phyloP scores from a whole-genome alignment of 2,329 filamentous ascomycete species.

The Macrophomina phaseolina region DNA sequence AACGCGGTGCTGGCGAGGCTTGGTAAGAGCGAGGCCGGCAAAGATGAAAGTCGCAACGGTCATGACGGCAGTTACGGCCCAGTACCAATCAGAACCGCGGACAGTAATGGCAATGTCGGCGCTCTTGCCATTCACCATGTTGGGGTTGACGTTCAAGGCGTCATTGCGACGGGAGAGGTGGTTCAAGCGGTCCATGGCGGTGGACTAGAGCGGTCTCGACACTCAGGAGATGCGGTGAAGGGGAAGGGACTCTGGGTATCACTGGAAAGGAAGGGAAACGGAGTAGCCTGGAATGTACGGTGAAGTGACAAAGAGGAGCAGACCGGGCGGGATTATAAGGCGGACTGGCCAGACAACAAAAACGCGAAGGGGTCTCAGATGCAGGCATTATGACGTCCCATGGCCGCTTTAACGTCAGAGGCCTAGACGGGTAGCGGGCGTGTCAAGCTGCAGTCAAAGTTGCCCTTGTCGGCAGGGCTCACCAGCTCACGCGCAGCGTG shows the following conservation, averaged over 20 bases:
- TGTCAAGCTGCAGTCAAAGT: background rate
- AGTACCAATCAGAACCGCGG: constrained; percentile 68
- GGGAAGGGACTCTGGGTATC: background rate
- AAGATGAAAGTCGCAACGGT: constrained; percentile 59
- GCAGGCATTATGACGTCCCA: background rate
- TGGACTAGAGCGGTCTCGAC: background rate
- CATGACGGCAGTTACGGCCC: constrained; percentile 66
- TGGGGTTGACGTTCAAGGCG: constrained; percentile 53
- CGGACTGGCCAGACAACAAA: background rate
- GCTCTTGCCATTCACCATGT: constrained; percentile 51
- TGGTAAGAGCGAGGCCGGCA: constrained; percentile 58
- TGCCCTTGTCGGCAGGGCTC: background rate
- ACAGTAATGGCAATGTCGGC: constrained; percentile 64
- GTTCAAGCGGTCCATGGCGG: background rate
- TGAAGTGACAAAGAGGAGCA: background rate
- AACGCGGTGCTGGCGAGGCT: constrained; percentile 61
- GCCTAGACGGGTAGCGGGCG: background rate
- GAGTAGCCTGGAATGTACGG: background rate
- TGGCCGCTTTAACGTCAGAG: constrained; percentile 15
- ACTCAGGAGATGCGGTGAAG: background rate
- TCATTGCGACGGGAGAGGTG: constrained; percentile 45
- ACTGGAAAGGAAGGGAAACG: background rate
- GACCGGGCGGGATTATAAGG: constrained; percentile 7
- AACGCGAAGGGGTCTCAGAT: background rate
- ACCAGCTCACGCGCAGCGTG: background rate